Evolutionary conservation across 495 filamentous ascomycete genomes (phyloP).

Genomic region (Saxophila tyrrhenica): DNA sequence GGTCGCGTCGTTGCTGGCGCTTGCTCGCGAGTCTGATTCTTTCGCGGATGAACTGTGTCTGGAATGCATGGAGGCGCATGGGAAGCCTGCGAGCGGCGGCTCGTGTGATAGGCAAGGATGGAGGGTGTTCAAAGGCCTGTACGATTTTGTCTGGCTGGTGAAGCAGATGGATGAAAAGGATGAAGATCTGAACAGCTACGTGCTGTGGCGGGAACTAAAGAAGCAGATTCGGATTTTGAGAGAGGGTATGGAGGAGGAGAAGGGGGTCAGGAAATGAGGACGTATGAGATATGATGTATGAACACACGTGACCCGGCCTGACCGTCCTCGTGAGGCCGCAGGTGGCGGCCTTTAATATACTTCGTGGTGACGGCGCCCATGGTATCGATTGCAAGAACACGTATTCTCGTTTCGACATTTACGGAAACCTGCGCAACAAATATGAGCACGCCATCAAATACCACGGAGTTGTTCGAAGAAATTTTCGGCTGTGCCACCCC

Average conservation of each 20-base stretch:
- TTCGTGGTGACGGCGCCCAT: too few relatives aligned
- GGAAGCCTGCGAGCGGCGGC: neutral
- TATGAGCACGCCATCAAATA: too few relatives aligned
- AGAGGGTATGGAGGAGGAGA: constrained; percentile 29
- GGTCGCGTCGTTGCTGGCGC: constrained; percentile 27
- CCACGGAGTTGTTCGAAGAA: too few relatives aligned
- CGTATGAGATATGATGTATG: neutral
- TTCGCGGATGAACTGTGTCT: constrained; percentile 13
- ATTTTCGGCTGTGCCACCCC: too few relatives aligned
- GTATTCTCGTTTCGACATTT: too few relatives aligned
- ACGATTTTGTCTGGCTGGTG: constrained; percentile 17
- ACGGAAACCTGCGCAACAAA: too few relatives aligned
- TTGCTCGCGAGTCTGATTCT: constrained; percentile 20
- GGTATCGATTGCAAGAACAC: too few relatives aligned
- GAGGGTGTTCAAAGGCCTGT: constrained; percentile 10
- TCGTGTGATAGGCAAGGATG: constrained; percentile 3
- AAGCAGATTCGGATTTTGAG: constrained; percentile 31
- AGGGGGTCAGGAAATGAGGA: neutral
- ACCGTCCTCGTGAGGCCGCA: too few relatives aligned
- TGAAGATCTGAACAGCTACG: constrained; percentile 24
- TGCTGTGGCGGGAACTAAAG: constrained; percentile 34
- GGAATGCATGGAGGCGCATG: constrained; percentile 20
- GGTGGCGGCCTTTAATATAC: too few relatives aligned
- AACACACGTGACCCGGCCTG: too few relatives aligned
- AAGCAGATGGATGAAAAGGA: constrained; percentile 12